Base-by-base conservation (phyloP, 768 basidiomycete genomes). In the Leucocoprinus birnbaumii region DNA sequence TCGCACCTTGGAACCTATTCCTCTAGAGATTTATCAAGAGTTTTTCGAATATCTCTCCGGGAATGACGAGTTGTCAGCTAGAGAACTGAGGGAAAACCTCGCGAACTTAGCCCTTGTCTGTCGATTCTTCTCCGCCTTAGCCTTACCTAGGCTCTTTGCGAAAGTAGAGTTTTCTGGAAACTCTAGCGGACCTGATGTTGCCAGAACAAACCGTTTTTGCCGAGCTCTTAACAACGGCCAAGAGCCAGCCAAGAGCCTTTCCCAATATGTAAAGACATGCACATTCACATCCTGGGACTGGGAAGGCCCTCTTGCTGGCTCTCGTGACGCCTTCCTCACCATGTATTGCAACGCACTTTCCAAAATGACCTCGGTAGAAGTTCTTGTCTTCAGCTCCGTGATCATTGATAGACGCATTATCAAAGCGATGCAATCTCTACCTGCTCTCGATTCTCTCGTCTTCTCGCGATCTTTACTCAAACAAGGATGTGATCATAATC, bases 1-100 rank as follows among this genome's bases (percentile, higher is more conserved):
- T 18, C 42, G 18, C 2, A 1, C 24, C 13, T 54, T 69, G 9
- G 35, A 68, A 1, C 59, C 67, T 4, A 68, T 81, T 51, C 78
- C 78, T 2, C 71, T 69, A 56, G 79, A 80, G 56, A 65, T 80
- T 18, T 79, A 78, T 49, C 56, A 72, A 3, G 61, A 68, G 48
- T 76, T 80, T n/a, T 69, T 77, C 42, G 66, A 65, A n/a, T 62
- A 63, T 31, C 40, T 78, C 3, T 59, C 57, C 31, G 65, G 67
- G 19, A 47, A 61, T 0, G 51, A 61, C 16, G 48, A 60, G 0
- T 57, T 53, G 31, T 53, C 58, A 38, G 45, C 46, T 6, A 45
- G 48, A 2, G 61, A 71, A n/a, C 56, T 58, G 27, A 62, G 57
- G 16, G 58, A 42, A 14, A 46, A 57, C 7, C 53, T 74, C 2